Percentiles rank a stretch among this genome's conserved stretches.
Evolutionary conservation across 2,329 filamentous ascomycete genomes (phyloP).

Genomic region (Pseudogymnoascus sp.): DNA sequence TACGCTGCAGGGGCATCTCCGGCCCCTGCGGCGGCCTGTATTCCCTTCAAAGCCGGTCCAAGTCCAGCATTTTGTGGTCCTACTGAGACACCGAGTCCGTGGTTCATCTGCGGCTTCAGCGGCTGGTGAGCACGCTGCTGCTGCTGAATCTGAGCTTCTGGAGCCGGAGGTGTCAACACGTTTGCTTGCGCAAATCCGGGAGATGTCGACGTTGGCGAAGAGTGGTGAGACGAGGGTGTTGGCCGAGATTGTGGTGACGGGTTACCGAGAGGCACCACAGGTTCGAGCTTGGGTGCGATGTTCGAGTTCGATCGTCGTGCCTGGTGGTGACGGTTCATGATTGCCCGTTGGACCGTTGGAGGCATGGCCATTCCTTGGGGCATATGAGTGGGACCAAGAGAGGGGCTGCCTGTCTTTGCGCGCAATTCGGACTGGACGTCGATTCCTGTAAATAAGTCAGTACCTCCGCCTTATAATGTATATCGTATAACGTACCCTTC

Average conservation of each 20-base stretch:
- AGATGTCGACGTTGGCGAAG: conserved; percentile 58
- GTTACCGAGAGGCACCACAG: conserved; percentile 34
- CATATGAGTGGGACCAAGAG: conserved; percentile 62
- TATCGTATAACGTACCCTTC: conserved; percentile 57
- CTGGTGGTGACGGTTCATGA: conserved; percentile 69
- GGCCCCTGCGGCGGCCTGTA: conserved; percentile 27
- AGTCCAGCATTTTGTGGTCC: conserved; percentile 22
- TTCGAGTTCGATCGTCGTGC: conserved; percentile 64
- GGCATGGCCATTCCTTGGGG: conserved; percentile 63
- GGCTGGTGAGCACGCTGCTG: conserved; percentile 41
- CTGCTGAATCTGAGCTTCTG: conserved; percentile 47
- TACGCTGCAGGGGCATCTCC: conserved; percentile 45
- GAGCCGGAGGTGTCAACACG: conserved; percentile 53
- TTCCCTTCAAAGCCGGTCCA: conserved; percentile 23
- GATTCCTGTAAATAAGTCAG: conserved; percentile 56
- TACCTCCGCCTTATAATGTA: conserved; percentile 7
- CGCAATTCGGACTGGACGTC: conserved; percentile 95
- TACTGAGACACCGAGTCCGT: conserved; percentile 15
- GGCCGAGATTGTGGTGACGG: conserved; percentile 70
- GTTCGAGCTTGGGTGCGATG: conserved; percentile 67
- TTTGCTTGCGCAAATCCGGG: conserved; percentile 54
- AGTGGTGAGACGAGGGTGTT: conserved; percentile 72
- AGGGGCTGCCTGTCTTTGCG: conserved; percentile 84
- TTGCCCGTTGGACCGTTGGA: conserved; percentile 70
- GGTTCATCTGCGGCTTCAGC: conserved; percentile 24